phyloP scores from a whole-genome alignment of 129 eudicot genomes.

The Logfia minima region DNA sequence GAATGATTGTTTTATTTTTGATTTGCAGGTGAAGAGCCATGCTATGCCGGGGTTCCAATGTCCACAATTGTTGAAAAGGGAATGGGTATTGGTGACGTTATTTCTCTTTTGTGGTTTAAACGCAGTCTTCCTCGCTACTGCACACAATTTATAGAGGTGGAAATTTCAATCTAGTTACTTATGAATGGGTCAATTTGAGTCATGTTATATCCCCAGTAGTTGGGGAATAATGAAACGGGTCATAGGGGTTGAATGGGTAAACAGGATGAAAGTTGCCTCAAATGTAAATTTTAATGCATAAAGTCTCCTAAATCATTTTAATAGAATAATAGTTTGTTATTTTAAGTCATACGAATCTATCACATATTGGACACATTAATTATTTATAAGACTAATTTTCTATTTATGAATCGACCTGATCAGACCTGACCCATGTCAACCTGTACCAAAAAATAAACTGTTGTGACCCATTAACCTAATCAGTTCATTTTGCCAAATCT shows the following conservation, averaged over 20 bases:
- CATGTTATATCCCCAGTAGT: background rate
- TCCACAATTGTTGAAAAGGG: constrained; percentile 95
- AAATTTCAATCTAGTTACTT: background rate
- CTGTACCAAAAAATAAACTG: too few relatives aligned
- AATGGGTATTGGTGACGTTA: constrained; percentile 91
- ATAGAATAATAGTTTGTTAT: background rate
- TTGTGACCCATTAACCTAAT: too few relatives aligned
- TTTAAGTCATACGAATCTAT: too few relatives aligned
- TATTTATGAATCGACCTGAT: too few relatives aligned
- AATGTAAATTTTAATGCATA: background rate
- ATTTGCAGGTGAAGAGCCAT: constrained; percentile 90
- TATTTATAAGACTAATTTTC: background rate
- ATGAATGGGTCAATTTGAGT: background rate
- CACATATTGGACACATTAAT: background rate
- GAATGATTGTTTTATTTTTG: background rate
- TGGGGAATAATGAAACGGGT: background rate
- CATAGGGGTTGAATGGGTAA: background rate
- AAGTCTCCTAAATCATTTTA: background rate
- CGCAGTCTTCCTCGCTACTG: constrained; percentile 98
- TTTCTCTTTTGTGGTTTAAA: constrained; percentile 96
- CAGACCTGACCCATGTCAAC: too few relatives aligned
- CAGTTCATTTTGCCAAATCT: too few relatives aligned
- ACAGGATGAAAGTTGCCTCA: background rate
- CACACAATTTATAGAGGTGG: constrained; percentile 69
- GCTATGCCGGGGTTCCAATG: constrained; percentile 98